phyloP scores from a whole-genome alignment of 2,329 filamentous ascomycete genomes.

The Penicillium janthinellum region DNA sequence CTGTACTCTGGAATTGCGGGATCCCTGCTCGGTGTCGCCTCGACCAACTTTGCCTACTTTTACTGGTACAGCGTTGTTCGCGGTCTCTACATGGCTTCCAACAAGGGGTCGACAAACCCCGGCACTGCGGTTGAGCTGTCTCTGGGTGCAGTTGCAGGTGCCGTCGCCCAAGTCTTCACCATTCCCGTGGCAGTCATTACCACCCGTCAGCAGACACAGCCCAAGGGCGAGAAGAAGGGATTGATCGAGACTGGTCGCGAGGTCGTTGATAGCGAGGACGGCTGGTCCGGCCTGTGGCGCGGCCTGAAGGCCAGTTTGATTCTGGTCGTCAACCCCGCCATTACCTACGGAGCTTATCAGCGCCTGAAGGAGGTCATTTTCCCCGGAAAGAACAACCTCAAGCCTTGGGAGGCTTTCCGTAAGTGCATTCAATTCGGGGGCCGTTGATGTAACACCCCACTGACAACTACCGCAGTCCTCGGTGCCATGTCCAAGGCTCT shows the following conservation, averaged over 20 bases:
- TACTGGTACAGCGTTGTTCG: slow-evolving; percentile 97
- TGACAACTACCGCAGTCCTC: slow-evolving; percentile 61
- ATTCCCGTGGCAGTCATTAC: slow-evolving; percentile 96
- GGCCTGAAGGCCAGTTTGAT: slow-evolving; percentile 95
- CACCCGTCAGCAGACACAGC: slow-evolving; percentile 92
- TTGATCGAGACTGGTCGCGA: slow-evolving; percentile 85
- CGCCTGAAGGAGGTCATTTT: slow-evolving; percentile 77
- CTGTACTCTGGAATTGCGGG: slow-evolving; percentile 89
- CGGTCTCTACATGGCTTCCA: slow-evolving; percentile 69
- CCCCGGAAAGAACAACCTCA: slow-evolving; percentile 72
- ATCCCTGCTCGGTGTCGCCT: slow-evolving; percentile 85
- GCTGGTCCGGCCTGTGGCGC: slow-evolving; percentile 85
- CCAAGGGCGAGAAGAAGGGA: slow-evolving; percentile 79
- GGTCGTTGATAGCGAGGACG: slow-evolving; percentile 87
- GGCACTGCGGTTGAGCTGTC: slow-evolving; percentile 80
- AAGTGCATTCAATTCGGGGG: slow-evolving; percentile 47
- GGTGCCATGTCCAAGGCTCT: slow-evolving; percentile 91
- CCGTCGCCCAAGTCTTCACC: slow-evolving; percentile 90
- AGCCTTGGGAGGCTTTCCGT: slow-evolving; percentile 89
- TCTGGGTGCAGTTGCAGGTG: slow-evolving; percentile 84
- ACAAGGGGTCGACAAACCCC: slow-evolving; percentile 63
- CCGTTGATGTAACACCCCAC: not conserved
- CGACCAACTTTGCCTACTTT: slow-evolving; percentile 98
- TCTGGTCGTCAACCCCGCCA: slow-evolving; percentile 91
- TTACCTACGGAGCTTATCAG: slow-evolving; percentile 97